Evolutionary conservation across 176 grass and related monocot species (phyloP).

Genomic region (Canna indica): DNA sequence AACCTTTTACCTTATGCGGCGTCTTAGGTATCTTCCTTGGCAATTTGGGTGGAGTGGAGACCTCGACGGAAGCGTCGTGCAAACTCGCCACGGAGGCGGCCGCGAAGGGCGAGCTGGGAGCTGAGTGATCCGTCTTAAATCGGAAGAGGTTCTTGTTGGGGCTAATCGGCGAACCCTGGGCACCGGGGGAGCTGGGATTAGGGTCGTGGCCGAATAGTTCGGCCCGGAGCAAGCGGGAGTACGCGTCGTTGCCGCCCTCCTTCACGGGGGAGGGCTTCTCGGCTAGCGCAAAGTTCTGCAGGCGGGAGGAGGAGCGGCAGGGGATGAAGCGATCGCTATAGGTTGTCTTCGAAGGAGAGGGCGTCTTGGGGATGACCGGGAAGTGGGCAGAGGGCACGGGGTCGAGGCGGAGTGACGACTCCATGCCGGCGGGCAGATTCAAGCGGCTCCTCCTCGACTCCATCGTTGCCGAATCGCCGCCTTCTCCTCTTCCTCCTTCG

Average conservation of each 20-base stretch:
- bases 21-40: constrained; percentile 91
- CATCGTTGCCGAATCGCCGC: constrained; percentile 12
- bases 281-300: constrained; percentile 71
- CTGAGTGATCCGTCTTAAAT: constrained; percentile 69
- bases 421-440: constrained; percentile 75
- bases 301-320: constrained; percentile 82
- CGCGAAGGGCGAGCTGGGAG: constrained; percentile 54
- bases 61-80: constrained; percentile 22
- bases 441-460: constrained; percentile 39
- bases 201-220: constrained; percentile 69
- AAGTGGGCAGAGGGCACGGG: constrained; percentile 18
- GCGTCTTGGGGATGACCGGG: constrained; percentile 52
- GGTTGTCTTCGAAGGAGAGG: constrained; percentile 68
- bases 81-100: not conserved
- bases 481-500: not conserved
- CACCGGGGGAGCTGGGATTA: constrained; percentile 1
- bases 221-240: constrained; percentile 64
- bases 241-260: constrained; percentile 46
- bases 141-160: constrained; percentile 86
- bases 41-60: constrained; percentile 38
- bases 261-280: constrained; percentile 37
- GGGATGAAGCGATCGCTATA: constrained; percentile 97
- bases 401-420: constrained; percentile 52
- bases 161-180: constrained; percentile 32
- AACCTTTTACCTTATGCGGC: constrained; percentile 68